Evolutionary conservation across 78 protist genomes (phyloP).

Genomic region (Isochrysis galbana): DNA sequence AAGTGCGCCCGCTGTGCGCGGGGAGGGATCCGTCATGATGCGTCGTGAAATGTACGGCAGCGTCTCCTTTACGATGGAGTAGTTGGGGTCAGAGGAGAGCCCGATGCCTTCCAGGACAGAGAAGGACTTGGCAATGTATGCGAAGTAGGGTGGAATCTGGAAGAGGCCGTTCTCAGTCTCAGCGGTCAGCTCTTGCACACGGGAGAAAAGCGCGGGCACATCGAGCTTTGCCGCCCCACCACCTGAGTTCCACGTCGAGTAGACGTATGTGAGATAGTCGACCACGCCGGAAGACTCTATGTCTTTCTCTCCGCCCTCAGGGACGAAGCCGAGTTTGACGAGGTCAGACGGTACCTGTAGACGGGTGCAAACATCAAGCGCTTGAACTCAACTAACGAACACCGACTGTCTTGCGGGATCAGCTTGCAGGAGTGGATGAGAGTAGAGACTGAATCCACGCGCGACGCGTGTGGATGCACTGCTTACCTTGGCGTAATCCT

Average conservation of each 20-base stretch:
- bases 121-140: slow-evolving; percentile 39
- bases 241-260: slow-evolving; percentile 7
- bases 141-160: slow-evolving; percentile 44
- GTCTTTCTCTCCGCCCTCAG: slow-evolving; percentile 1
- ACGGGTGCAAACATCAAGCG: too few species aligned
- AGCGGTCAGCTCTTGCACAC: slow-evolving; percentile 29
- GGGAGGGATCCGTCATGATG: neutral
- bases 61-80: neutral
- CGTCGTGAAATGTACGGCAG: slow-evolving; percentile 12
- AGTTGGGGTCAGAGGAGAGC: neutral
- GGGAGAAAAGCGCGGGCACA: neutral
- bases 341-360: slow-evolving; percentile 13
- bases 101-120: slow-evolving; percentile 36
- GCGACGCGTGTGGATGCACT: too few species aligned
- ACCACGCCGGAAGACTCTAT: neutral
- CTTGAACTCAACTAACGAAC: too few species aligned
- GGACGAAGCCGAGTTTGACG: slow-evolving; percentile 42
- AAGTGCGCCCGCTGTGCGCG: slow-evolving; percentile 14
- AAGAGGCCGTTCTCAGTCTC: neutral
- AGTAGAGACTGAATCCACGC: neutral
- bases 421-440: too few species aligned
- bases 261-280: neutral
- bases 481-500: neutral
- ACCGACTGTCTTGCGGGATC: too few species aligned
- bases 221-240: slow-evolving; percentile 43